Conservation (phyloP, 441 rosid genomes). For the Pelargonium citronellum region DNA sequence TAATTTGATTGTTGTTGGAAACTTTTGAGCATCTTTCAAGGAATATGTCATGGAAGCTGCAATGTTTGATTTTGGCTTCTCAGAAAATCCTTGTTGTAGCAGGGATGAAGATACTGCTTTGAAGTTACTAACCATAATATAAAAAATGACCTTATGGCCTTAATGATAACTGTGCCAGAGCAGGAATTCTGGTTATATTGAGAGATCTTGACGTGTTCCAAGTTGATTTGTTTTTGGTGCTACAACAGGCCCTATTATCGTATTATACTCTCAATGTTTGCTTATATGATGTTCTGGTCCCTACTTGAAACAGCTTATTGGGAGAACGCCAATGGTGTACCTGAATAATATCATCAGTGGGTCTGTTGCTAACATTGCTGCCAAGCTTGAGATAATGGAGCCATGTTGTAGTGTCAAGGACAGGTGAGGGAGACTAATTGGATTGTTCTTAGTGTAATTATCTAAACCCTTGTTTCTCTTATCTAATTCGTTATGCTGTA, state of each 20-base stretch:
- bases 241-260: neutral
- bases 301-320: slow-evolving; percentile 61
- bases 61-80: no score
- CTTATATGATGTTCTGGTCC: slow-evolving; percentile 15
- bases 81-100: no score
- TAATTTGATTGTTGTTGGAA: no score
- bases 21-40: no score
- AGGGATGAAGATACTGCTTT: no score
- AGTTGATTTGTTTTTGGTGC: no score
- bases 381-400: slow-evolving; percentile 97
- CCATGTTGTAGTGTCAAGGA: slow-evolving; percentile 98
- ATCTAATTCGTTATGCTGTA: neutral
- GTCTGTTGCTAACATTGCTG: slow-evolving; percentile 77
- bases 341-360: slow-evolving; percentile 80
- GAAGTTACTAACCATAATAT: no score
- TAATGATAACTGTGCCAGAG: no score
- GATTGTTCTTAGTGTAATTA: neutral
- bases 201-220: no score
- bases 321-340: slow-evolving; percentile 94
- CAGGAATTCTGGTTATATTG: no score
- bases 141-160: no score
- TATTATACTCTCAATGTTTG: neutral
- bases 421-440: slow-evolving; percentile 42
- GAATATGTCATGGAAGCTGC: no score
- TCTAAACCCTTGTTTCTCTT: neutral